Evolutionary conservation across 2,329 filamentous ascomycete species (phyloP).

Genomic region (Exophiala bonariae): DNA sequence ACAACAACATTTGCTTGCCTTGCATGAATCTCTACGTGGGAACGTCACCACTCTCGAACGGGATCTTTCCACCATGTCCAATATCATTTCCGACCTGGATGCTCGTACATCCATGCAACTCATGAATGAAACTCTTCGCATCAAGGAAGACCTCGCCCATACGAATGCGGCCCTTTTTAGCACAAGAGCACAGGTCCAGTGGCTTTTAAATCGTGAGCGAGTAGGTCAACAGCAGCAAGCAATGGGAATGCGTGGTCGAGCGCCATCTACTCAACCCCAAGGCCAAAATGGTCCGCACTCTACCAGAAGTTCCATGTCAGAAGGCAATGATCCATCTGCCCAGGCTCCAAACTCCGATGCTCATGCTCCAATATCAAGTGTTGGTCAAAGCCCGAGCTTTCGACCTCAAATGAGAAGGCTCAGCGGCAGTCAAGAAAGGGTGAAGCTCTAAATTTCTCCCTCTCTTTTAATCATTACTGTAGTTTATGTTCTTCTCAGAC

Average conservation of each 20-base stretch:
- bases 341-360: conserved; percentile 14
- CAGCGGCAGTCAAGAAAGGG: conserved; percentile 23
- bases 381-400: conserved; percentile 19
- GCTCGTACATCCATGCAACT: conserved; percentile 62
- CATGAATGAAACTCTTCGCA: conserved; percentile 62
- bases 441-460: conserved; percentile 22
- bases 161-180: conserved; percentile 60
- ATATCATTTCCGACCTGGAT: conserved; percentile 58
- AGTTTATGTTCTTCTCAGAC: too few relatives aligned
- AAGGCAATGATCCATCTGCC: conserved; percentile 9
- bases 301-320: conserved; percentile 19
- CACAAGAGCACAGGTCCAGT: conserved; percentile 62
- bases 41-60: conserved; percentile 46
- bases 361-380: conserved; percentile 11
- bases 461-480: too few relatives aligned
- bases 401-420: conserved; percentile 19
- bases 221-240: conserved; percentile 22
- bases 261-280: conserved; percentile 19
- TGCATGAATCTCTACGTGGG: conserved; percentile 60
- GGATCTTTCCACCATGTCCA: conserved; percentile 19
- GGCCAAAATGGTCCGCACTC: conserved; percentile 8
- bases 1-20: conserved; percentile 59
- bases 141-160: conserved; percentile 63
- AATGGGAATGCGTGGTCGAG: conserved; percentile 21
- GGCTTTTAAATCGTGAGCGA: conserved; percentile 60